Evolutionary conservation across 805 yeast genomes (phyloP).

Genomic region (Nakazawaea ernobii): DNA sequence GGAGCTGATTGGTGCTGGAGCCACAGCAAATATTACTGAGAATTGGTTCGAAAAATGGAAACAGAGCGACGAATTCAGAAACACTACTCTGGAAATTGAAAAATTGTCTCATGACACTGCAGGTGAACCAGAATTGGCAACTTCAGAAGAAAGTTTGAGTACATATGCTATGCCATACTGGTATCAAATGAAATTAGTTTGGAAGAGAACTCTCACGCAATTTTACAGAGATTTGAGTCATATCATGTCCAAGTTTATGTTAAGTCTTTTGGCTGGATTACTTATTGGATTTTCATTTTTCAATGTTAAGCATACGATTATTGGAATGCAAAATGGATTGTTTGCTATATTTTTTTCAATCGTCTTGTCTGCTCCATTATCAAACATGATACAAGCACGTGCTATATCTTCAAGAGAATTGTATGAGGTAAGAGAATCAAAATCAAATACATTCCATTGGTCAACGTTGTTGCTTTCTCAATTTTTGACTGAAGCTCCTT

Average conservation of each 20-base stretch:
- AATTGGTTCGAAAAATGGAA: slow-evolving; percentile 30
- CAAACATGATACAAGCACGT: slow-evolving; percentile 54
- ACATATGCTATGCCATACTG: slow-evolving; percentile 36
- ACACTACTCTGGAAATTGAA: slow-evolving; percentile 24
- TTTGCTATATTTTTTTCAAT: slow-evolving; percentile 56
- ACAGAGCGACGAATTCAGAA: slow-evolving; percentile 18
- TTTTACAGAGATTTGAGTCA: slow-evolving; percentile 60
- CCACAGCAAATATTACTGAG: slow-evolving; percentile 32
- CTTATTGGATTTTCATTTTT: slow-evolving; percentile 72
- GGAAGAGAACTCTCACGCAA: slow-evolving; percentile 34
- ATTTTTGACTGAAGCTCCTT: slow-evolving; percentile 49
- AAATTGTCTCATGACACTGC: slow-evolving; percentile 16
- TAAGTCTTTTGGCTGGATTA: slow-evolving; percentile 43
- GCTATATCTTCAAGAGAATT: slow-evolving; percentile 48
- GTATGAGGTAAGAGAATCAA: slow-evolving; percentile 58
- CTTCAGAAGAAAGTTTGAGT: slow-evolving; percentile 12
- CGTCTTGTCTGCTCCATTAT: slow-evolving; percentile 47
- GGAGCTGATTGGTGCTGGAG: slow-evolving; percentile 41
- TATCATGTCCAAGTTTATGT: slow-evolving; percentile 51
- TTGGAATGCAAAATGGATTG: slow-evolving; percentile 53
- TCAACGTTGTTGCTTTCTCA: slow-evolving; percentile 46
- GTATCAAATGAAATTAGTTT: slow-evolving; percentile 37
- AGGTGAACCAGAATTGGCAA: slow-evolving; percentile 13
- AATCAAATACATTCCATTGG: slow-evolving; percentile 66
- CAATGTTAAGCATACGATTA: slow-evolving; percentile 40